Percentiles rank a stretch among this genome's conserved stretches.
phyloP scores from a whole-genome alignment of 2,329 filamentous ascomycete genomes.

The Hypoxylon sp. region DNA sequence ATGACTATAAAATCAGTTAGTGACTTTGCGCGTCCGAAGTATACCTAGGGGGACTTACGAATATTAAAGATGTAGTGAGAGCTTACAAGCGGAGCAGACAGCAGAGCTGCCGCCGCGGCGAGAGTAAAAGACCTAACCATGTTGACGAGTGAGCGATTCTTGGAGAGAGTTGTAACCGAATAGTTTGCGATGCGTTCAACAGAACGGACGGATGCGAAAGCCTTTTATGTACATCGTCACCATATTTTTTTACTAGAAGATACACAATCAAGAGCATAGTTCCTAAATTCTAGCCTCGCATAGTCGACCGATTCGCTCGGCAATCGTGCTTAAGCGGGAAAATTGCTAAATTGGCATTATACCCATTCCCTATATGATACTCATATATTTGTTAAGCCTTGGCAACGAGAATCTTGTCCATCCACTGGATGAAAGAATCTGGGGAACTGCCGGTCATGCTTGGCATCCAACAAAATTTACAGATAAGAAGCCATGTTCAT shows the following conservation, averaged over 20 bases:
- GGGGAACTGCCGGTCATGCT: conserved; percentile 46
- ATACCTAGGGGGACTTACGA: conserved; percentile 32
- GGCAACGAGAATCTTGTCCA: conserved; percentile 34
- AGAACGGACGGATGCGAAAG: conserved; percentile 17
- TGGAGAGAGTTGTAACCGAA: conserved; percentile 7
- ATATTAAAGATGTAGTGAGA: conserved; percentile 58
- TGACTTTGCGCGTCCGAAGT: background rate
- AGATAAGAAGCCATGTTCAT: conserved; percentile 16
- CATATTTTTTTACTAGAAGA: conserved; percentile 10
- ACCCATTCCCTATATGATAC: conserved; percentile 27
- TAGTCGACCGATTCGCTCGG: conserved; percentile 26
- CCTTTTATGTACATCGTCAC: conserved; percentile 35
- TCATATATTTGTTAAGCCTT: conserved; percentile 36
- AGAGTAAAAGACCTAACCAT: conserved; percentile 45
- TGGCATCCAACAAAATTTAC: conserved; percentile 37
- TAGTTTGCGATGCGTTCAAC: conserved; percentile 2
- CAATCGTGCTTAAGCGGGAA: conserved; percentile 30
- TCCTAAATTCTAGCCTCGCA: conserved; percentile 24
- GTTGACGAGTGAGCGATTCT: conserved; percentile 35
- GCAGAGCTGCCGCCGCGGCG: conserved; percentile 44
- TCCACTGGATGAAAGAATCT: conserved; percentile 41
- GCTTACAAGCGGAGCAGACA: conserved; percentile 47
- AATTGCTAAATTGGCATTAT: conserved; percentile 18
- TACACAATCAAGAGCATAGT: conserved; percentile 19
- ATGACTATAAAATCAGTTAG: conserved; percentile 48